Evolutionary conservation across 441 rosid genomes (phyloP).

Genomic region (Populus tomentosa): DNA sequence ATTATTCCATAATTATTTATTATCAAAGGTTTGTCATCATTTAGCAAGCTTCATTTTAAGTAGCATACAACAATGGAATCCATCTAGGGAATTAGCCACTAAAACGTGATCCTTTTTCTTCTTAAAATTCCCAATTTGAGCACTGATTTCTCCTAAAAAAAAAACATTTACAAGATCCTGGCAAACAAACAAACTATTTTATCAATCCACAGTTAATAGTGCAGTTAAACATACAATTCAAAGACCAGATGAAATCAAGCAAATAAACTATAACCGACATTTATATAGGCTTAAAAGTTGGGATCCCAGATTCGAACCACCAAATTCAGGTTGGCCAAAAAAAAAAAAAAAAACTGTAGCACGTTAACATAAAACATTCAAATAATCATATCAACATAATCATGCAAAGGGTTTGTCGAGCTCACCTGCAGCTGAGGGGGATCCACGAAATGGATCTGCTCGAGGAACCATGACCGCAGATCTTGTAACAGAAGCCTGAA

Average conservation of each 20-base stretch:
- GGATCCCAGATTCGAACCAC: not conserved
- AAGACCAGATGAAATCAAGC: not conserved
- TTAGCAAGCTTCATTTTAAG: not conserved
- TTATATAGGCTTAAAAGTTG: not conserved
- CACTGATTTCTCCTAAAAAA: not conserved
- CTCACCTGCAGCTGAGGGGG: conserved; percentile 38
- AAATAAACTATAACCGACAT: not conserved
- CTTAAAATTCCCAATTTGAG: not conserved
- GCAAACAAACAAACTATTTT: not conserved
- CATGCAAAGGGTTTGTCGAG: not conserved
- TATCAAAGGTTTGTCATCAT: not conserved
- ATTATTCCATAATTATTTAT: not conserved
- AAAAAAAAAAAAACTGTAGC: not conserved
- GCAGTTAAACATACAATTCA: not conserved
- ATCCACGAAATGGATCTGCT: conserved; percentile 17
- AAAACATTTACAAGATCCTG: not conserved
- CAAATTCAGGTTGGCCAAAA: not conserved
- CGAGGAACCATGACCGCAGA: conserved; percentile 25
- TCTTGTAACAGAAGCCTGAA: conserved; percentile 24
- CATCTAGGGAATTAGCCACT: not conserved
- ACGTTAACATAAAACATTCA: not conserved
- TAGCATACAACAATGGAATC: not conserved
- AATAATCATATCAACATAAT: not conserved
- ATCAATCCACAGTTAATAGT: not conserved
- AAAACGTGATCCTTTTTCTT: not conserved